Evolutionary conservation across 1,284 basidiomycete genomes (phyloP).

Genomic region (Malassezia vespertilionis): DNA sequence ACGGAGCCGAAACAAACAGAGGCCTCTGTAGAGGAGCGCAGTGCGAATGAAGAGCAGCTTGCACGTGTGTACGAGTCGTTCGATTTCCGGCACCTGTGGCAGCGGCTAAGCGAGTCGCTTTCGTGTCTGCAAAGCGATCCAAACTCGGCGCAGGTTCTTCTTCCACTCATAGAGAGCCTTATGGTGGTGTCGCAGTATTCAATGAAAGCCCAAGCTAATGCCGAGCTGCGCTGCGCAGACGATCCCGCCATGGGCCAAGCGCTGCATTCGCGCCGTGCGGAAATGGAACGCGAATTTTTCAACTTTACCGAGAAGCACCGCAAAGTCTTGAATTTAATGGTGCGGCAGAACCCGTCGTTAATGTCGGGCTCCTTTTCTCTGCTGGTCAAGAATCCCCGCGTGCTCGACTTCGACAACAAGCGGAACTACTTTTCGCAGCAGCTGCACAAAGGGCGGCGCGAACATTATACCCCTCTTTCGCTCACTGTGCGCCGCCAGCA

Average conservation of each 20-base stretch:
- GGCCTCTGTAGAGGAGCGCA: neutral
- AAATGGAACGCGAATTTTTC: slow-evolving; percentile 71
- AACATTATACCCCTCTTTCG: slow-evolving; percentile 72
- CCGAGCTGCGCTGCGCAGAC: neutral
- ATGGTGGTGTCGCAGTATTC: slow-evolving; percentile 97
- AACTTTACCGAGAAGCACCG: slow-evolving; percentile 87
- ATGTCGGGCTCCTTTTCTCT: slow-evolving; percentile 98
- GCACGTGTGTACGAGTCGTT: slow-evolving; percentile 43
- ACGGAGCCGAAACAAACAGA: neutral
- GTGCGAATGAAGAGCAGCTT: slow-evolving; percentile 47
- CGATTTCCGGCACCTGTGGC: slow-evolving; percentile 38
- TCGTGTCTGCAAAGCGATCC: slow-evolving; percentile 37
- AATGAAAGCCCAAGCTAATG: slow-evolving; percentile 6
- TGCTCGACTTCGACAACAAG: slow-evolving; percentile 99
- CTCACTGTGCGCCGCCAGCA: slow-evolving; percentile 83
- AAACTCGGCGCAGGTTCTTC: slow-evolving; percentile 37
- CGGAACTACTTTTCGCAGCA: slow-evolving; percentile 96
- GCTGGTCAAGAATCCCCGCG: slow-evolving; percentile 85
- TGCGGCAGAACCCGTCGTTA: slow-evolving; percentile 89
- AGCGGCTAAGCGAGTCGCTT: slow-evolving; percentile 36
- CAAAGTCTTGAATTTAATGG: slow-evolving; percentile 92
- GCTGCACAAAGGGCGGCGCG: slow-evolving; percentile 67
- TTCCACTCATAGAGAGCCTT: slow-evolving; percentile 51
- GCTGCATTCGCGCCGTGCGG: slow-evolving; percentile 25
- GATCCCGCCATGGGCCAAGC: neutral